These are phyloP conservation scores for Castanopsis chinensis DNA, from an alignment of 306 rosid species.

Conservation along the genomic window DNA sequence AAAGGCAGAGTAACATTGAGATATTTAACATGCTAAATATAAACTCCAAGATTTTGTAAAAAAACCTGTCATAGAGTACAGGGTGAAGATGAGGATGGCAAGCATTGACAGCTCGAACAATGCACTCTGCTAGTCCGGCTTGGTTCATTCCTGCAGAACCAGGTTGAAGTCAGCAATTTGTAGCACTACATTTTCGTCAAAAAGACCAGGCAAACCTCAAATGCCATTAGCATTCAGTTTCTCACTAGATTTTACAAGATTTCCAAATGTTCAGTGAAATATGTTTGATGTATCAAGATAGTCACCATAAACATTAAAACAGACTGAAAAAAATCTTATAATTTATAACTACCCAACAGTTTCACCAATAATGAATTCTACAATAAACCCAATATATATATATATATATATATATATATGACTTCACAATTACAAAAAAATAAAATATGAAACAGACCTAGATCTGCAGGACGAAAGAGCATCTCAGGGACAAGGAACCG, in stretches of 20 bases:
- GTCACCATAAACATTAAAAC: not conserved
- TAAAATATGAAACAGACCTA: conserved; percentile 51
- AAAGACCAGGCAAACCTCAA: conserved; percentile 12
- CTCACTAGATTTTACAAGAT: not conserved
- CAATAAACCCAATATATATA: not conserved
- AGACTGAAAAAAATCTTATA: not conserved
- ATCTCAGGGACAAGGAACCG: conserved; percentile 97
- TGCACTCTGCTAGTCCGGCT: conserved; percentile 93
- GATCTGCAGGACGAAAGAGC: conserved; percentile 93
- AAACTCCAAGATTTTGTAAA: conserved; percentile 6
- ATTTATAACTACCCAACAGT: conserved; percentile 11
- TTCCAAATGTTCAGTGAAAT: not conserved
- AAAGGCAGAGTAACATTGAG: not conserved
- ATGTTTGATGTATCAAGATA: not conserved
- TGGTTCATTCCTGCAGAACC: conserved; percentile 81
- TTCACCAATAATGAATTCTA: not conserved
- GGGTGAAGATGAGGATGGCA: conserved; percentile 90
- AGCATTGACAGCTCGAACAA: conserved; percentile 77
- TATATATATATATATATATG: not conserved
- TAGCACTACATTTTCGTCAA: not conserved
- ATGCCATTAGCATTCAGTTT: conserved; percentile 2
- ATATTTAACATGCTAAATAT: not conserved
- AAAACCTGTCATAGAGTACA: conserved; percentile 75
- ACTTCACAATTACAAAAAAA: not conserved
- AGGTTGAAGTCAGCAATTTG: conserved; percentile 17